A percentile compares a stretch with the other conserved stretches of the same genome.
phyloP scores from a whole-genome alignment of 805 yeast species.

The Monosporozyma unispora region DNA sequence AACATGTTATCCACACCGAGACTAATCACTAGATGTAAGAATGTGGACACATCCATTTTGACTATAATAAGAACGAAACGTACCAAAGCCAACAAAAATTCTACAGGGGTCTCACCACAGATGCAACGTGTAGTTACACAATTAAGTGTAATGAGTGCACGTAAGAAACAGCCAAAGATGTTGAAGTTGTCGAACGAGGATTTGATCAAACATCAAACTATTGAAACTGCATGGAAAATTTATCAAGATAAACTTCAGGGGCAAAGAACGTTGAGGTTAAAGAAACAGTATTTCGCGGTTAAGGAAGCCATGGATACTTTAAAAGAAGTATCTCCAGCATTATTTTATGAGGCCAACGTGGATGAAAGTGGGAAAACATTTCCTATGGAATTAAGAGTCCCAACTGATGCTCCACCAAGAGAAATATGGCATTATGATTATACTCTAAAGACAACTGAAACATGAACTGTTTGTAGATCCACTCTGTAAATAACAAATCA shows the following conservation, averaged over 20 bases:
- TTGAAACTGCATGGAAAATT: conserved; percentile 73
- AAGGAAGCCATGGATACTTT: conserved; percentile 66
- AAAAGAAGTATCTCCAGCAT: conserved; percentile 38
- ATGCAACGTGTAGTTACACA: conserved; percentile 41
- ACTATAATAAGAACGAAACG: background rate
- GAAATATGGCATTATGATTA: conserved; percentile 16
- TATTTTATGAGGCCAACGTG: conserved; percentile 55
- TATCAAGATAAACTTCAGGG: conserved; percentile 45
- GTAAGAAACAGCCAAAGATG: conserved; percentile 79
- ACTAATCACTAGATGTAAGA: background rate
- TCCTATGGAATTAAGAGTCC: conserved; percentile 77
- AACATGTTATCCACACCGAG: background rate
- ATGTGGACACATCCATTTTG: background rate
- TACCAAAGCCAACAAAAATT: background rate
- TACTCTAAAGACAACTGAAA: background rate
- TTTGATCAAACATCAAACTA: conserved; percentile 71
- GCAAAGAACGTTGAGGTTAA: conserved; percentile 35
- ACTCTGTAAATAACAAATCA: background rate
- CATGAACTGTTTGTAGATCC: background rate
- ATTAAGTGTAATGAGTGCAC: conserved; percentile 76
- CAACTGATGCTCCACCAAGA: conserved; percentile 83
- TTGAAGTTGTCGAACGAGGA: conserved; percentile 67
- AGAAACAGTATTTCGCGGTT: conserved; percentile 57
- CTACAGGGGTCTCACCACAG: conserved; percentile 29
- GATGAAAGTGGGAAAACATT: conserved; percentile 52